Percentiles rank a stretch among this genome's conserved stretches.
phyloP scores from a whole-genome alignment of 129 eudicot genomes.

The Cynara cardunculus region DNA sequence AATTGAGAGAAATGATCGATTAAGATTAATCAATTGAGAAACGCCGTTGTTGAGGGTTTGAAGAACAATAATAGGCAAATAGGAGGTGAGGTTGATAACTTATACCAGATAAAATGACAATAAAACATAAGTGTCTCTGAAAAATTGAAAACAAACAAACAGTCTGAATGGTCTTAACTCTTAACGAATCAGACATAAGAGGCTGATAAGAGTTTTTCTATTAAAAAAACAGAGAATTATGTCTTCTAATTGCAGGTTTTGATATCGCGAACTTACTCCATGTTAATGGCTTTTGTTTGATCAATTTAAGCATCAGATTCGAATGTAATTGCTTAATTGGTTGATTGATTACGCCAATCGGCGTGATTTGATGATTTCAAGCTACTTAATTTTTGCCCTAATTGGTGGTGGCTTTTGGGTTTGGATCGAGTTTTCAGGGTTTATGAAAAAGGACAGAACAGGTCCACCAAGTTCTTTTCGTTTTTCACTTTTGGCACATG shows the following conservation, averaged over 20 bases:
- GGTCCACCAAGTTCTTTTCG: neutral
- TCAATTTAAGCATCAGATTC: neutral
- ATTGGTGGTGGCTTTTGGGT: neutral
- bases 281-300: neutral
- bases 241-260: neutral
- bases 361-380: neutral
- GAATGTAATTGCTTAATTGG: neutral
- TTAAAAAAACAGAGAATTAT: neutral
- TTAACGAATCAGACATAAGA: too few species aligned
- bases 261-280: neutral
- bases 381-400: neutral
- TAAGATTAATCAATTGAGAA: too few species aligned
- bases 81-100: too few species aligned
- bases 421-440: neutral
- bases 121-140: too few species aligned
- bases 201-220: too few species aligned
- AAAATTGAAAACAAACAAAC: too few species aligned
- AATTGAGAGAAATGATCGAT: too few species aligned
- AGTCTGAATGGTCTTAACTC: too few species aligned
- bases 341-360: neutral
- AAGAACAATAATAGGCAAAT: too few species aligned
- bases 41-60: too few species aligned
- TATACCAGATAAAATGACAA: too few species aligned
- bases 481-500: neutral
- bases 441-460: neutral